These are phyloP conservation scores for Fusarium abutilonis DNA, from an alignment of 2,329 filamentous ascomycete species.

Conservation along the genomic window DNA sequence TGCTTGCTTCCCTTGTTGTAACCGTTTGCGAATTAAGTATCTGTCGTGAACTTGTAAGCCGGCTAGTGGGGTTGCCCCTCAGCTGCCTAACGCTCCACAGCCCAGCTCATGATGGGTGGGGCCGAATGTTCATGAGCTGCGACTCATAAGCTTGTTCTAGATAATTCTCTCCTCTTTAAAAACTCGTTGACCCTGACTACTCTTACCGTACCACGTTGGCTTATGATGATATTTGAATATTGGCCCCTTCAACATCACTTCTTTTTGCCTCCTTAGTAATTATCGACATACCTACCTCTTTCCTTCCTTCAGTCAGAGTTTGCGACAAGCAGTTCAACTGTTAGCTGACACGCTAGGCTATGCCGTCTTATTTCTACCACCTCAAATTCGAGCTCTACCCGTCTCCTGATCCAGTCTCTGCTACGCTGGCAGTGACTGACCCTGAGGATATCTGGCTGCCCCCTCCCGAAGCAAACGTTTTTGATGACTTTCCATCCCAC, in stretches of 20 bases:
- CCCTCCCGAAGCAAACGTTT: conserved; percentile 59
- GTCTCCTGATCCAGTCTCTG: conserved; percentile 51
- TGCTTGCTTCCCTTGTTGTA: no score
- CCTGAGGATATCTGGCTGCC: conserved; percentile 61
- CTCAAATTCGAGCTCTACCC: conserved; percentile 73
- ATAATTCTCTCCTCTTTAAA: conserved; percentile 11
- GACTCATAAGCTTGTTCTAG: conserved; percentile 4
- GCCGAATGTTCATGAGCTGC: conserved; percentile 25
- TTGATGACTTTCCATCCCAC: conserved; percentile 65
- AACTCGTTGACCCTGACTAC: neutral
- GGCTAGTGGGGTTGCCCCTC: conserved; percentile 24
- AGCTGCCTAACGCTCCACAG: conserved; percentile 5
- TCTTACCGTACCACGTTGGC: neutral
- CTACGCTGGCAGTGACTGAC: conserved; percentile 16
- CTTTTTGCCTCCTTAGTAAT: conserved; percentile 41
- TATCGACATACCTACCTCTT: neutral
- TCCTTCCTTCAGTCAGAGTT: neutral
- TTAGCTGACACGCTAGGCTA: conserved; percentile 49
- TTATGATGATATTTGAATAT: conserved; percentile 34
- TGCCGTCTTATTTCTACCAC: conserved; percentile 72
- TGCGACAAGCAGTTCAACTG: conserved; percentile 5
- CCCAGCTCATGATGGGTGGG: conserved; percentile 31
- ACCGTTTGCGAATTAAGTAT: neutral
- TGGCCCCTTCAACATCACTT: conserved; percentile 8
- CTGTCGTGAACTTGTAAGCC: conserved; percentile 13